These are phyloP conservation scores for Fusarium musae DNA, from an alignment of 2,329 filamentous ascomycete species.

Conservation along the genomic window DNA sequence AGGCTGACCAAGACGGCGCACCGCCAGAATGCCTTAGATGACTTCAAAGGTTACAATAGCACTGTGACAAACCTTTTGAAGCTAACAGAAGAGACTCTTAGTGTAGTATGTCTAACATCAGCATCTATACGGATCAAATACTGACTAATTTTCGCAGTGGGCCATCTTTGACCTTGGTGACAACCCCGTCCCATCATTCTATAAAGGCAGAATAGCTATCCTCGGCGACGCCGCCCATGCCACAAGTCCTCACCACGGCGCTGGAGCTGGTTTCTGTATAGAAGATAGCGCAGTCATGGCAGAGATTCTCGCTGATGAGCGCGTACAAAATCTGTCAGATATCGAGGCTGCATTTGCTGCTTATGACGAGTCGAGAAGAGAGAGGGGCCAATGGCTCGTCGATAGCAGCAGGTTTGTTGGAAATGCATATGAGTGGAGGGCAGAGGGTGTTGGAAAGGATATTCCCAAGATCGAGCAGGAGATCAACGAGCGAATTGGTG, in stretches of 20 bases:
- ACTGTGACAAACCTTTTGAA: slow-evolving; percentile 47
- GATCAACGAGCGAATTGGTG: slow-evolving; percentile 26
- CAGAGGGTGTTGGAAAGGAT: slow-evolving; percentile 39
- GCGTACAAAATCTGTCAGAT: slow-evolving; percentile 47
- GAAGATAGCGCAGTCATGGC: slow-evolving; percentile 59
- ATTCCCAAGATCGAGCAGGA: slow-evolving; percentile 27
- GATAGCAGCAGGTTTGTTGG: slow-evolving; percentile 57
- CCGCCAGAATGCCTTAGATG: slow-evolving; percentile 48
- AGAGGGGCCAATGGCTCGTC: slow-evolving; percentile 61
- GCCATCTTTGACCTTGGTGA: slow-evolving; percentile 59
- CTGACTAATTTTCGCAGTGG: slow-evolving; percentile 47
- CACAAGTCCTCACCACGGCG: slow-evolving; percentile 68
- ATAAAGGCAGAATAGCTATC: slow-evolving; percentile 58
- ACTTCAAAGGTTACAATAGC: slow-evolving; percentile 50
- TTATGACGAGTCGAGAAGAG: slow-evolving; percentile 62
- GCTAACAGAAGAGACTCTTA: slow-evolving; percentile 44
- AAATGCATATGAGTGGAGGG: slow-evolving; percentile 58
- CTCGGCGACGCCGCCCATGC: slow-evolving; percentile 73
- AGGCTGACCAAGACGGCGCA: slow-evolving; percentile 39
- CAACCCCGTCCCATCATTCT: slow-evolving; percentile 55
- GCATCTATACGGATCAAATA: not conserved
- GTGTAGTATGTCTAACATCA: slow-evolving; percentile 21
- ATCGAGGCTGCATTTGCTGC: slow-evolving; percentile 46
- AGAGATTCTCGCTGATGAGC: slow-evolving; percentile 57
- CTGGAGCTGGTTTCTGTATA: slow-evolving; percentile 68